Evolutionary conservation across 306 rosid species (phyloP), one percentile per base, ranked within the genome.

Genomic region (Rosa multiflora): DNA sequence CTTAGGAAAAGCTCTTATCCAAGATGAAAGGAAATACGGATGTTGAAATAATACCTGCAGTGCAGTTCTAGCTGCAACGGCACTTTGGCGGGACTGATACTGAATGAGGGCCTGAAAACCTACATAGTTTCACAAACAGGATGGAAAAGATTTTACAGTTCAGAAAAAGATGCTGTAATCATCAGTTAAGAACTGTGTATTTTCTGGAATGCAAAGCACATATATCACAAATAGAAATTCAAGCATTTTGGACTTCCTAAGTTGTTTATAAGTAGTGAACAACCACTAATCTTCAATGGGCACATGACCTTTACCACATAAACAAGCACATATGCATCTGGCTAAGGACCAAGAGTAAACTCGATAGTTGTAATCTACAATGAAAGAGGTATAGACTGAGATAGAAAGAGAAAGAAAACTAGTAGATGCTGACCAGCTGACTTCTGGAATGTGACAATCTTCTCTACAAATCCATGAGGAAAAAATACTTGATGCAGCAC

Each of bases 371-470:
- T 76, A 47, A 63, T 43, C 59, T 49, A 67, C 59, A 82, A 46
- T 58, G 52, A 75, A 68, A 48, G 64, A 74, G 23, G 83, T 53
- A 82, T 48, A 79, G 40, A 80, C 81, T 76, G 85, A 84, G 73
- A 87, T 86, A 87, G 85, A 84, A 82, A 85, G 72, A 87, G 83
- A 83, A 77, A 88, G 91, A 92, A 89, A 86, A 88, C 92, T 85
- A n/a, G 85, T 83, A 85, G 91, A 88, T 85, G 92, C 99, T 93
- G 93, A 96, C 99, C 99, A 87, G 98, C 99, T 82, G 99, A 93
- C 97, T 93, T 96, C 98, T 96, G 98, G 85, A 96, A 96, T 10
- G 98, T 96, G 81, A 96, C 99, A 81, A 96, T 89, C 96, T 96
- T 96, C 90, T 96, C 98, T 82, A 96, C 98, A 90, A 81, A 93